Evolutionary conservation across 148 eudicot genomes (phyloP), one percentile per base, ranked within the genome.

Genomic region (Amaranthus hypochondriacus): DNA sequence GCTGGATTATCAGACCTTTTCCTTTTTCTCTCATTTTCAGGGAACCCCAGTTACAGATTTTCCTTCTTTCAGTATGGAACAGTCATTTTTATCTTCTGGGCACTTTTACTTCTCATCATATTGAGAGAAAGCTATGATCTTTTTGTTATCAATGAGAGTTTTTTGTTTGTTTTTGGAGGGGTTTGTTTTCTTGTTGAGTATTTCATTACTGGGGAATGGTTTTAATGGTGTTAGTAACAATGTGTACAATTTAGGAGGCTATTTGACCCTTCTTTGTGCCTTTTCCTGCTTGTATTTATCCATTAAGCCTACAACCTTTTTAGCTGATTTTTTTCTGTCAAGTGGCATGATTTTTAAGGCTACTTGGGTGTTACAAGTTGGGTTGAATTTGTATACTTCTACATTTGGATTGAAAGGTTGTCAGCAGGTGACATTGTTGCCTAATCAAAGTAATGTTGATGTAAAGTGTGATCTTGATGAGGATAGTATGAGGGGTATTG

Each of bases 401-500:
- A 66, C 70, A 54, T 91, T 93, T 81, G 84, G 80, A 21, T 78
- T 91, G 62, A 78, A 86, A 58, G 97, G 98, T 39, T 93, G 98
- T 81, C 70, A 79, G 9, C 83, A 69, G 21, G 28, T 85, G 73
- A 64, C 81, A 43, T 60, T 84, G 63, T 63, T 68, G 67, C 62
- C 76, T 13, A 70, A 62, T 11, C 75, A 80, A 14, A 87, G 84
- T 11, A 66, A 73, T 80, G 82, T 68, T 81, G 92, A 89, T 89
- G 81, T 93, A 39, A 89, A 84, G 73, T 93, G 97, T 85, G 91
- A 83, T 65, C 89, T 93, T 72, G 87, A 85, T 66, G 97, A 84
- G 67, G 91, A 93, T 85, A 81, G 77, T 46, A 81, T 78, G 71
- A 83, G 98, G 82, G 90, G 89, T 48, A 79, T 83, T 14, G 86